Percentiles rank a stretch among this genome's conserved stretches.
Conservation (phyloP, 2,329 filamentous ascomycete genomes). For the Cercospora sp. region DNA sequence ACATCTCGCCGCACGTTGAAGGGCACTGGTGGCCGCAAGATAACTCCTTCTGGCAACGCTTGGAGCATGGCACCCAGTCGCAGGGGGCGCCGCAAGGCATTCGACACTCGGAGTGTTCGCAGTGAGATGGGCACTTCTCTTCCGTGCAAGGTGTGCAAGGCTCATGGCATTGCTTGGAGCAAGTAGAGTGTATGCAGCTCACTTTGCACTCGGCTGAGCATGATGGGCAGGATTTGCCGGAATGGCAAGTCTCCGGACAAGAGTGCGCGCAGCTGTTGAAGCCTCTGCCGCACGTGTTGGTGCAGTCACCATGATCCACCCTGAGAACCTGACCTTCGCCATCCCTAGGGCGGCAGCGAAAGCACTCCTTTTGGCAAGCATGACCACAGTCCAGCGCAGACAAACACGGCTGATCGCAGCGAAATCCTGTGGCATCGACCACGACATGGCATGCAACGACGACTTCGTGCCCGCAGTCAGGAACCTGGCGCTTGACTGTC, state of each 20-base stretch:
- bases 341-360: too few species aligned
- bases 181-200: slow-evolving; percentile 58
- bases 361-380: too few species aligned
- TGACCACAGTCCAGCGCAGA: too few species aligned
- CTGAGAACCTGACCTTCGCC: too few species aligned
- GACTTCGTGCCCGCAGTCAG: too few species aligned
- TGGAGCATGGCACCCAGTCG: slow-evolving; percentile 64
- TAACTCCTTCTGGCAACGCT: slow-evolving; percentile 46
- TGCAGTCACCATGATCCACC: too few species aligned
- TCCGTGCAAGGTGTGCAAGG: slow-evolving; percentile 64
- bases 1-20: slow-evolving; percentile 64
- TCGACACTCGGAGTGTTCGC: slow-evolving; percentile 53
- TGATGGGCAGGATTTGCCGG: slow-evolving; percentile 47
- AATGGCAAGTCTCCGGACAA: too few species aligned
- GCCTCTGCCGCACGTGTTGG: slow-evolving; percentile 49
- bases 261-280: slow-evolving; percentile 53
- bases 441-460: too few species aligned
- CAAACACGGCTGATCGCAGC: too few species aligned
- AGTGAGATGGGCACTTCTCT: slow-evolving; percentile 55
- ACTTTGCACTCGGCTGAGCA: slow-evolving; percentile 57
- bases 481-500: too few species aligned
- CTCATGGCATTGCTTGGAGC: slow-evolving; percentile 58
- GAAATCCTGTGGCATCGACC: too few species aligned
- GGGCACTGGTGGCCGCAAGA: slow-evolving; percentile 58
- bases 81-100: slow-evolving; percentile 69